Evolutionary conservation across 108 stramenopile genomes (phyloP).

Genomic region (Discostella pseudostelligera): DNA sequence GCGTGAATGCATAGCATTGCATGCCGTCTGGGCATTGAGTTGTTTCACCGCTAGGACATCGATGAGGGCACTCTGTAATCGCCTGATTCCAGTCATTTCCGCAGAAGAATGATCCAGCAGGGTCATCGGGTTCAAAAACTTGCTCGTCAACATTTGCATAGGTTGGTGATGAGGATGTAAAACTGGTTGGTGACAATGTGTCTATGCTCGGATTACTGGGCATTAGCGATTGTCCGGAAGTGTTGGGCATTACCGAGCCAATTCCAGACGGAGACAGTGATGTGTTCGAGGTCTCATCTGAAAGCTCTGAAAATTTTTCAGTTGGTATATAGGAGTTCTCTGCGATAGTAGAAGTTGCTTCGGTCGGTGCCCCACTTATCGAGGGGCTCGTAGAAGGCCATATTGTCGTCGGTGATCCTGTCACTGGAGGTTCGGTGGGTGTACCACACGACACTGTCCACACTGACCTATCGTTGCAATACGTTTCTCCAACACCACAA

Average conservation of each 20-base stretch:
- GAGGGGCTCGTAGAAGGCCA: slow-evolving; percentile 11
- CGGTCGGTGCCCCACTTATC: slow-evolving; percentile 10
- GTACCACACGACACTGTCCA: slow-evolving; percentile 23
- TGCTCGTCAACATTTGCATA: slow-evolving; percentile 4
- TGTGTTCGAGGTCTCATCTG: too few species aligned
- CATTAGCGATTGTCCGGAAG: too few species aligned
- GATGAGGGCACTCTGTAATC: slow-evolving; percentile 39
- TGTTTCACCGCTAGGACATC: slow-evolving; percentile 37
- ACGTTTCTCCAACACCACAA: slow-evolving; percentile 20
- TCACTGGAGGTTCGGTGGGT: slow-evolving; percentile 18
- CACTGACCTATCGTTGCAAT: slow-evolving; percentile 19
- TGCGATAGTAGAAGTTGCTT: too few species aligned
- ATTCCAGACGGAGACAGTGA: too few species aligned
- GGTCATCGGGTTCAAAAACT: slow-evolving; percentile 14
- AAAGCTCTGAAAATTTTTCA: too few species aligned
- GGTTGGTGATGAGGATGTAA: neutral
- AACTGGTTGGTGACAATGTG: too few species aligned
- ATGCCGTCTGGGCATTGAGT: slow-evolving; percentile 30
- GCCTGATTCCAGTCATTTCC: slow-evolving; percentile 46
- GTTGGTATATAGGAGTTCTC: too few species aligned
- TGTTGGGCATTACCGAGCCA: too few species aligned
- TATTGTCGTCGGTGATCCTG: slow-evolving; percentile 10
- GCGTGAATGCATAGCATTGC: slow-evolving; percentile 44
- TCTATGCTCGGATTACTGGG: too few species aligned
- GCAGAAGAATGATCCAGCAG: slow-evolving; percentile 28